Conservation (phyloP, 2,329 filamentous ascomycete genomes). For the Pleurostoma richardsiae region DNA sequence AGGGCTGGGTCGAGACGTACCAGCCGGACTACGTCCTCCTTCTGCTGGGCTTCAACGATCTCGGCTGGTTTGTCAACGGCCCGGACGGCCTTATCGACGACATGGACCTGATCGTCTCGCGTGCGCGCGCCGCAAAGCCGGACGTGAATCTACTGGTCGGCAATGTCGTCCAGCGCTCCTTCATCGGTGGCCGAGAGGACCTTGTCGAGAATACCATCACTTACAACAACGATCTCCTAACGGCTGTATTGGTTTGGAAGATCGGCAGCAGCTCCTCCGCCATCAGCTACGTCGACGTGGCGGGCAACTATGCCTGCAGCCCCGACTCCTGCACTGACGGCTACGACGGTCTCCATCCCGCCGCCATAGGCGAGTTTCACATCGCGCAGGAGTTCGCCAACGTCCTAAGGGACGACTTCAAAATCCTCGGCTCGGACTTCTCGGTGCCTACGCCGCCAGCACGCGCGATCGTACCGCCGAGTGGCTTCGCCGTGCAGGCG, state of each 20-base stretch:
- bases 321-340: constrained; percentile 16
- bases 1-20: constrained; percentile 17
- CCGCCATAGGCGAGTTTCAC: constrained; percentile 32
- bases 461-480: no score
- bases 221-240: constrained; percentile 14
- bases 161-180: constrained; percentile 19
- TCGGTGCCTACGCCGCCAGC: not conserved
- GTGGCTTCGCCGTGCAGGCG: no score
- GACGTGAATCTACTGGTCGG: constrained; percentile 20
- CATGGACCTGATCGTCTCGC: constrained; percentile 19
- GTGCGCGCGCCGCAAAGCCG: constrained; percentile 20
- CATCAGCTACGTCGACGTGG: constrained; percentile 23
- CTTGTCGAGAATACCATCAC: constrained; percentile 13
- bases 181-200: constrained; percentile 14
- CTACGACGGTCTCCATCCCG: constrained; percentile 37
- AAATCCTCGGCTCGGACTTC: not conserved
- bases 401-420: constrained; percentile 18
- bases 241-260: constrained; percentile 10
- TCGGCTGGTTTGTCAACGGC: constrained; percentile 20
- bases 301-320: constrained; percentile 21
- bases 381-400: constrained; percentile 32
- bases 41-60: constrained; percentile 26
- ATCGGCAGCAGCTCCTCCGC: constrained; percentile 22
- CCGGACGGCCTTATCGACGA: constrained; percentile 12
- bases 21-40: constrained; percentile 26